Conservation (phyloP, 2,329 filamentous ascomycete species). For the Hirsutella minnesotensis region DNA sequence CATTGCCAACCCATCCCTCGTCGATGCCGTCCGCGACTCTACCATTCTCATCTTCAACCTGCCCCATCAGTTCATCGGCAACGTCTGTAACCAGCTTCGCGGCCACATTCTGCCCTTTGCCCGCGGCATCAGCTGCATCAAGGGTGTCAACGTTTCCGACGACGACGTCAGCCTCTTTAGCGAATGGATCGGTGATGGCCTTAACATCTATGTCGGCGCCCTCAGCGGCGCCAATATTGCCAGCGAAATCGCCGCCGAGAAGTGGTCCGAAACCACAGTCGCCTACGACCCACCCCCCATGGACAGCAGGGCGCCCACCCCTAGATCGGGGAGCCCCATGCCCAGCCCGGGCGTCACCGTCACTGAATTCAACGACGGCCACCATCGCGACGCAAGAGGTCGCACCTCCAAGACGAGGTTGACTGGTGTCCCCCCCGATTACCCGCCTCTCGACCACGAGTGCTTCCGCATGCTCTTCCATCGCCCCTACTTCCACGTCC, state of each 20-base stretch:
- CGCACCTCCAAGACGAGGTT: constrained; percentile 57
- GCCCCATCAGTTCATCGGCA: constrained; percentile 88
- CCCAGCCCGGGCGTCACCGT: constrained; percentile 34
- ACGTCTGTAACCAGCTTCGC: constrained; percentile 71
- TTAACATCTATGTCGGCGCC: constrained; percentile 94
- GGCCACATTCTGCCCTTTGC: constrained; percentile 88
- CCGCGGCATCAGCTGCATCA: constrained; percentile 92
- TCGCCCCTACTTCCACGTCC: constrained; percentile 93
- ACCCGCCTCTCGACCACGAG: constrained; percentile 74
- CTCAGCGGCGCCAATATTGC: constrained; percentile 95
- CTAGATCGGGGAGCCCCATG: constrained; percentile 30
- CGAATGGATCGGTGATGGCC: constrained; percentile 80
- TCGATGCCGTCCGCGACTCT: constrained; percentile 69
- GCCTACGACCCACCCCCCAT: constrained; percentile 87
- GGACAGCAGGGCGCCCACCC: constrained; percentile 63
- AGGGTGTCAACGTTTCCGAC: constrained; percentile 87
- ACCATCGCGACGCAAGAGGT: constrained; percentile 59
- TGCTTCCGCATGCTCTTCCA: constrained; percentile 83
- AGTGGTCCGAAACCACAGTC: constrained; percentile 94
- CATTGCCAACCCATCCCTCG: constrained; percentile 69
- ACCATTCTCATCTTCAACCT: constrained; percentile 93
- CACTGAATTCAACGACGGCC: constrained; percentile 43
- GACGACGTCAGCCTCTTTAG: constrained; percentile 82
- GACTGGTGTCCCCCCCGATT: constrained; percentile 65
- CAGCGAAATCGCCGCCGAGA: constrained; percentile 85